Percentiles rank a stretch among this genome's conserved stretches.
phyloP scores from a whole-genome alignment of 768 basidiomycete species.

The Termitomyces bulborhizus region DNA sequence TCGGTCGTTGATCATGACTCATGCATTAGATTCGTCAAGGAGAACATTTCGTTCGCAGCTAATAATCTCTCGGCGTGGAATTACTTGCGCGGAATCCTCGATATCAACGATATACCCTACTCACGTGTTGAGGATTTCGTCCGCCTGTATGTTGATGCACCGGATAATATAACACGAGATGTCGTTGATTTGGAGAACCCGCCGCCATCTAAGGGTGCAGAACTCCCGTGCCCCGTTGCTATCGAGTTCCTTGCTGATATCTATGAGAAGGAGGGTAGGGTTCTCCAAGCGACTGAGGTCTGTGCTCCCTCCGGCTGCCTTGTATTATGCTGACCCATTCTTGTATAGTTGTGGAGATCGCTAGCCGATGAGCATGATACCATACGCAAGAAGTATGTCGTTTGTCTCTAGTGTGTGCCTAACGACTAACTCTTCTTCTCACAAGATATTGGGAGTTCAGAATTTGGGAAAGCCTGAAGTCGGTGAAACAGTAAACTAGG shows the following conservation, averaged over 20 bases:
- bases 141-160: constrained; percentile 46
- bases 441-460: constrained; percentile 74
- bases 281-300: constrained; percentile 46
- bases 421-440: background rate
- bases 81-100: constrained; percentile 84
- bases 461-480: constrained; percentile 42
- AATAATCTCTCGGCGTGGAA: constrained; percentile 98
- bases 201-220: constrained; percentile 53
- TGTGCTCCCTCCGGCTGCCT: background rate
- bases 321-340: background rate
- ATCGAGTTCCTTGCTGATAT: constrained; percentile 85
- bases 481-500: constrained; percentile 2
- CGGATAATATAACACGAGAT: constrained; percentile 21
- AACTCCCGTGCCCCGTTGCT: constrained; percentile 73
- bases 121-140: constrained; percentile 54
- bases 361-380: constrained; percentile 67
- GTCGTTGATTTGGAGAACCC: constrained; percentile 76
- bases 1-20: background rate
- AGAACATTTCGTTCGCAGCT: constrained; percentile 78
- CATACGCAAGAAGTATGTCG: constrained; percentile 64
- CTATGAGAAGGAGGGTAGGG: constrained; percentile 47
- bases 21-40: constrained; percentile 56
- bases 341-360: constrained; percentile 57
- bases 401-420: background rate
- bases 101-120: constrained; percentile 53